Evolutionary conservation across 139 green algal genomes (phyloP).

Genomic region (Axilococcus clingmanii): DNA sequence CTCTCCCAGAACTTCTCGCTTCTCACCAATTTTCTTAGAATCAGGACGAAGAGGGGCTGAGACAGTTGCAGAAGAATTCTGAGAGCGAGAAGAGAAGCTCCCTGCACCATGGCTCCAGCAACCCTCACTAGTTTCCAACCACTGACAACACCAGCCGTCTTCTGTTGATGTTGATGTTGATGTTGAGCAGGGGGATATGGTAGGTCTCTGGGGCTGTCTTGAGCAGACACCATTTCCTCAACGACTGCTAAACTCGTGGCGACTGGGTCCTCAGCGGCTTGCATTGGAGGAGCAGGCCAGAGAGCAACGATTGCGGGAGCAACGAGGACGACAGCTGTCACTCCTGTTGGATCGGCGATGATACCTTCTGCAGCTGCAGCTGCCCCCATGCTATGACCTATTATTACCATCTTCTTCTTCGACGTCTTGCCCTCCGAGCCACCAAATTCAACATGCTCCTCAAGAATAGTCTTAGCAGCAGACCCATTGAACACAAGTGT

Average conservation of each 20-base stretch:
- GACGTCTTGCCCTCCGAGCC: not conserved
- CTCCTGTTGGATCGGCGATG: slow-evolving; percentile 25
- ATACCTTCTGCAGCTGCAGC: slow-evolving; percentile 47
- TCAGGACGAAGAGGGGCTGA: slow-evolving; percentile 37
- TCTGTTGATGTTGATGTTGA: not conserved
- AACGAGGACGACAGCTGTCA: slow-evolving; percentile 60
- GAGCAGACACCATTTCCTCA: slow-evolving; percentile 15
- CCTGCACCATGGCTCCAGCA: not conserved
- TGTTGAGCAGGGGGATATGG: too few relatives aligned
- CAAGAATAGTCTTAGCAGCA: slow-evolving; percentile 35
- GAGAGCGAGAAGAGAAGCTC: not conserved
- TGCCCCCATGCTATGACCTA: slow-evolving; percentile 70
- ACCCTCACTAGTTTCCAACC: not conserved
- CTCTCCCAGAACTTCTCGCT: slow-evolving; percentile 54
- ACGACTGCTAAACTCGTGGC: slow-evolving; percentile 9
- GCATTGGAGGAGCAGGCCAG: slow-evolving; percentile 4
- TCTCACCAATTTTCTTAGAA: slow-evolving; percentile 51
- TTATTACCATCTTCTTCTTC: slow-evolving; percentile 36
- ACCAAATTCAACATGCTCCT: slow-evolving; percentile 12
- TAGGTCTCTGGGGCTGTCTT: slow-evolving; percentile 8
- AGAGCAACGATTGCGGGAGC: slow-evolving; percentile 65
- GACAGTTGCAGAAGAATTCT: slow-evolving; percentile 6
- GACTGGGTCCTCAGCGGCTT: slow-evolving; percentile 4
- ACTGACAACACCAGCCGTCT: not conserved
- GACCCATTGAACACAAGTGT: slow-evolving; percentile 58